Percentiles rank a stretch among this genome's conserved stretches.
phyloP scores from a whole-genome alignment of 495 filamentous ascomycete species.

The Aspergillus nidulans region DNA sequence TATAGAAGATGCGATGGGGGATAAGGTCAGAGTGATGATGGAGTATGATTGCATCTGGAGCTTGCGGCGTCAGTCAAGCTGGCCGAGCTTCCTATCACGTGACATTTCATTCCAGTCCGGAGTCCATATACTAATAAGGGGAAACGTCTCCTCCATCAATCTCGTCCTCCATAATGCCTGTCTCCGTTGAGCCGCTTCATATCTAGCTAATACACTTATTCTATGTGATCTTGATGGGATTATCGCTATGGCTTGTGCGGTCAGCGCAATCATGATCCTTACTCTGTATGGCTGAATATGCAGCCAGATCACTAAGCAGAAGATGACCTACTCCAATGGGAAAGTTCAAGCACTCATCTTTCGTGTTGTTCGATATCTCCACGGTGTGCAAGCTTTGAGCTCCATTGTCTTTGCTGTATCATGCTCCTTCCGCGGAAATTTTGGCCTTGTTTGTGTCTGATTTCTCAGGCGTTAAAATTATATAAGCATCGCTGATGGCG shows the following conservation, averaged over 20 bases:
- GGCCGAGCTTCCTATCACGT: constrained; percentile 34
- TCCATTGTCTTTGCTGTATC: no score
- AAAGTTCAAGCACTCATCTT: no score
- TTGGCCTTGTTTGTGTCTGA: neutral
- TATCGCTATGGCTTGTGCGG: no score
- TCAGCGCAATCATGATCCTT: no score
- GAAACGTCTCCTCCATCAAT: neutral
- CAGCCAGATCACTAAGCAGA: neutral
- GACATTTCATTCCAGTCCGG: constrained; percentile 9
- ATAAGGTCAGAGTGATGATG: constrained; percentile 4
- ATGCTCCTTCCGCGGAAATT: neutral
- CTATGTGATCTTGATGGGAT: no score
- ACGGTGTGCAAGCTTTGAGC: no score
- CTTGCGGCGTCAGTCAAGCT: constrained; percentile 19
- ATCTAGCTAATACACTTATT: no score
- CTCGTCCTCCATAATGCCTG: neutral
- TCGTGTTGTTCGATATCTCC: neutral
- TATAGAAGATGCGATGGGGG: constrained; percentile 7
- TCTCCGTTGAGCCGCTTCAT: no score
- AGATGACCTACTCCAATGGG: neutral
- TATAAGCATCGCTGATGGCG: constrained; percentile 19
- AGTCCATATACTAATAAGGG: neutral
- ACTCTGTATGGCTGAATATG: neutral
- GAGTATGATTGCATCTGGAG: constrained; percentile 19
- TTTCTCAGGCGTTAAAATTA: constrained; percentile 11